These are phyloP conservation scores for Xenoacremonium recifei DNA, from an alignment of 2,329 filamentous ascomycete genomes.

Conservation along the genomic window DNA sequence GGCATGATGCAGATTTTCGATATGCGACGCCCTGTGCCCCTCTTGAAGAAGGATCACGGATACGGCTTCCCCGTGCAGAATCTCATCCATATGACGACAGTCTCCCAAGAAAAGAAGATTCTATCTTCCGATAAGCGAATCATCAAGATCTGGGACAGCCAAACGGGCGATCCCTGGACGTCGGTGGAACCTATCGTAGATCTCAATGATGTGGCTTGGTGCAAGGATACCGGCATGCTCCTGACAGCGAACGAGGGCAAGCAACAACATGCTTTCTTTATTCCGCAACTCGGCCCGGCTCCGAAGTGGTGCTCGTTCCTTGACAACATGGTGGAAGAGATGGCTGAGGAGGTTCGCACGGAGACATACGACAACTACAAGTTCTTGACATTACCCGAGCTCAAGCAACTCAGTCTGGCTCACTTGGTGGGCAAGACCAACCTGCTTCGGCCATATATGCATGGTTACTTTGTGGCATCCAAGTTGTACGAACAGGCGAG, in stretches of 20 bases:
- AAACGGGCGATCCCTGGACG: conserved; percentile 85
- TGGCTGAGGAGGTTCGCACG: conserved; percentile 78
- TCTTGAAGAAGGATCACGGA: conserved; percentile 92
- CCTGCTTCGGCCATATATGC: conserved; percentile 93
- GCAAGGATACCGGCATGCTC: conserved; percentile 89
- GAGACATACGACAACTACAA: conserved; percentile 99
- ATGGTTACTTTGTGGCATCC: conserved; percentile 96
- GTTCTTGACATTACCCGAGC: conserved; percentile 86
- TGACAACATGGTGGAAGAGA: conserved; percentile 97
- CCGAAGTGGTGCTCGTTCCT: conserved; percentile 96
- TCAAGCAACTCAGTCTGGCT: conserved; percentile 80
- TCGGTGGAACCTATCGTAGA: conserved; percentile 94
- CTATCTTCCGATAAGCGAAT: conserved; percentile 91
- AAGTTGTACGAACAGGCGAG: conserved; percentile 93
- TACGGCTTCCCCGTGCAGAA: conserved; percentile 92
- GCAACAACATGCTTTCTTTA: conserved; percentile 92
- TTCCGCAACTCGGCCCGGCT: conserved; percentile 88
- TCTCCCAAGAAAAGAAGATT: conserved; percentile 79
- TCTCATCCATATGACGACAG: conserved; percentile 68
- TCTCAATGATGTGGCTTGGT: conserved; percentile 91
- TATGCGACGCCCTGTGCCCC: conserved; percentile 78
- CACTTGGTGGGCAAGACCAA: conserved; percentile 90
- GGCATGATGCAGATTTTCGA: conserved; percentile 92
- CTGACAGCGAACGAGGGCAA: conserved; percentile 95
- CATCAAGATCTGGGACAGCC: conserved; percentile 93